Conservation (phyloP, 164 flowering plant genomes). For the Cinnamomum chago region DNA sequence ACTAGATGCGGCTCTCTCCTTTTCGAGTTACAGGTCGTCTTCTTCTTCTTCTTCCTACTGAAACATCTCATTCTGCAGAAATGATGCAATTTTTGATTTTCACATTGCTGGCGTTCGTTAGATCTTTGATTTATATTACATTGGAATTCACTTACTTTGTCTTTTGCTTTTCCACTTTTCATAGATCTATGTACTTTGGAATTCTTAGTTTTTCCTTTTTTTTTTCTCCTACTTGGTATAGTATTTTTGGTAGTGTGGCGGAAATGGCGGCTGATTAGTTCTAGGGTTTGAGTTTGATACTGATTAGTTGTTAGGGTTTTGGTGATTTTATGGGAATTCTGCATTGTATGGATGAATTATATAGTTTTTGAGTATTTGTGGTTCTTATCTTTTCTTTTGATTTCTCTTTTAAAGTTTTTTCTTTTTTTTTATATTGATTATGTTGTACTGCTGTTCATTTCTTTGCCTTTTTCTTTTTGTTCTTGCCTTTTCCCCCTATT, state of each 20-base stretch:
- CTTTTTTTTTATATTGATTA: not conserved
- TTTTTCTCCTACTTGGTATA: not conserved
- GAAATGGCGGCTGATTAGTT: not conserved
- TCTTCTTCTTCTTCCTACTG: not conserved
- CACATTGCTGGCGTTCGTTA: not conserved
- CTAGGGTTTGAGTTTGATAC: not conserved
- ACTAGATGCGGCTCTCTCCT: slow-evolving; percentile 70
- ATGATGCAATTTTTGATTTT: not conserved
- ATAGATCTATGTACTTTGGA: too few species aligned
- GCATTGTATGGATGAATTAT: too few species aligned
- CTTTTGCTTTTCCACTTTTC: not conserved
- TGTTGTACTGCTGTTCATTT: not conserved
- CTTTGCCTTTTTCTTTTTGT: not conserved
- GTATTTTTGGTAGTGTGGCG: not conserved
- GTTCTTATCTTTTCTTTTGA: not conserved
- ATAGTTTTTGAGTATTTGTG: not conserved
- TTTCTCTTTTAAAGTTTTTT: not conserved
- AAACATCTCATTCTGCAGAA: not conserved
- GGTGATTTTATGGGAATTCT: too few species aligned
- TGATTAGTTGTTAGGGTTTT: not conserved
- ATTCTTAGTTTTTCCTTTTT: not conserved
- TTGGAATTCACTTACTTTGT: not conserved
- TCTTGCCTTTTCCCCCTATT: not conserved
- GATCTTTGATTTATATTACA: not conserved
- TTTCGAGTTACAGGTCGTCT: slow-evolving; percentile 49